Evolutionary conservation across 192 early-diverging fungal species (phyloP), one percentile per base, ranked within the genome.

Genomic region (Fimicolochytrium jonesii): DNA sequence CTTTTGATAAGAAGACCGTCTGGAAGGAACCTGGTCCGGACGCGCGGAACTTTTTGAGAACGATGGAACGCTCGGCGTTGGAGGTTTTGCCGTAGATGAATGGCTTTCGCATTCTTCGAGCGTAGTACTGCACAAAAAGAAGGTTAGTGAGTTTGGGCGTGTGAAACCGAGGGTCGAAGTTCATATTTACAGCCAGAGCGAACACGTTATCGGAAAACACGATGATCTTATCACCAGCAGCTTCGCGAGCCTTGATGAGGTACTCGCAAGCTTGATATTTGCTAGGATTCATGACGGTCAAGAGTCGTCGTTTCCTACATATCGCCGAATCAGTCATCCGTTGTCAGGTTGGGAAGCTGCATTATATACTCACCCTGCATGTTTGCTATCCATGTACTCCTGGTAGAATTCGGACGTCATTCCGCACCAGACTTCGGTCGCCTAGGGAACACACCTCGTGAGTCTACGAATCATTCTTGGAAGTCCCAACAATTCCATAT

Each of bases 171-270:
- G n/a, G n/a, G n/a, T n/a, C n/a, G n/a, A n/a, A n/a, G n/a, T n/a
- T n/a, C n/a, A n/a, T 22, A 45, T 56, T 54, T 70, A 86, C 86
- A 18, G 84, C 75, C 4, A 99, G 69, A 0, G 95, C 92, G 83
- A 83, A 92, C 15, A 99, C 93, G 73, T 97, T 97, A 73, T 99
- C 97, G n/a, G 92, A 90, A 78, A 99, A 98, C 25, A 98, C 94
- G 73, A 99, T 97, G 61, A 95, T 96, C 76, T 98, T 99, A 76
- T 99, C 97, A 32, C 92, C 92, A 29, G 89, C 82, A 37, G 75
- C 74, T 66, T 94, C 91, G 58, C 95, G 92, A 63, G 86, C 92
- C n/a, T 82, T 71, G 52, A 99, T 98, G 61, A 99, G 74, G 64
- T 94, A 98, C 72, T 99, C 88, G 50, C 92, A 93, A 0, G 91